Percentiles rank a stretch among this genome's conserved stretches.
Evolutionary conservation across 306 rosid species (phyloP).

Genomic region (Macrotyloma uniflorum): DNA sequence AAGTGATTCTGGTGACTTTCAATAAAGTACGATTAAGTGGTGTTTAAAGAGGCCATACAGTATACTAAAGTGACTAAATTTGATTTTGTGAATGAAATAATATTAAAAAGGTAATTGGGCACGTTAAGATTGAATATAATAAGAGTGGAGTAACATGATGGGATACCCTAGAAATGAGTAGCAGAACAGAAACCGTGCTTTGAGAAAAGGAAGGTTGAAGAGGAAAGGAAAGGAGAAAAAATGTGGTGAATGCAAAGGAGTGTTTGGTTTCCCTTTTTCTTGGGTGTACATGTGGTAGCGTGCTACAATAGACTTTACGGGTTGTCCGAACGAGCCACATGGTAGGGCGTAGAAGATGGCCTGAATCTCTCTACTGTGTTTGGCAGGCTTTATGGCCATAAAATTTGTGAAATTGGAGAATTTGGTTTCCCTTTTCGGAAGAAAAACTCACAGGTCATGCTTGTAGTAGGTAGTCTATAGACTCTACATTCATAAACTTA

Average conservation of each 20-base stretch:
- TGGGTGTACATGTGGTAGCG: neutral
- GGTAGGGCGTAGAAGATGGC: conserved; percentile 16
- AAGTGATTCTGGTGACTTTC: conserved; percentile 1
- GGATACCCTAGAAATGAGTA: conserved; percentile 24
- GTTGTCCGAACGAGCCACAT: conserved; percentile 36
- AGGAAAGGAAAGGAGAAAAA: conserved; percentile 11
- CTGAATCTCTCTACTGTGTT: conserved; percentile 9
- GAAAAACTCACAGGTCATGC: conserved; percentile 7
- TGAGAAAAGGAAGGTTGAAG: conserved; percentile 16
- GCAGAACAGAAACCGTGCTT: conserved; percentile 22
- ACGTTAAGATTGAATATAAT: conserved; percentile 10
- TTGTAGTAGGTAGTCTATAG: too few species aligned
- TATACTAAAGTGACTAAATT: too few species aligned
- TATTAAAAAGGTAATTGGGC: neutral
- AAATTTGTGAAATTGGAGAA: neutral
- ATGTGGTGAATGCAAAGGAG: neutral
- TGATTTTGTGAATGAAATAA: conserved; percentile 3
- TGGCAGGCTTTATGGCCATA: neutral
- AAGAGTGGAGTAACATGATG: conserved; percentile 22
- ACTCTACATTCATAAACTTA: neutral
- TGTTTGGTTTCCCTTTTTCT: conserved; percentile 10
- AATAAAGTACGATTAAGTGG: conserved; percentile 42
- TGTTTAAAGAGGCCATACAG: conserved; percentile 49
- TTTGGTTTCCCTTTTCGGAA: conserved; percentile 1
- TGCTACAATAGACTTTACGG: conserved; percentile 28